These are phyloP conservation scores for Dictyostelium firmibasis DNA, from an alignment of 78 protist genomes.

Conservation along the genomic window DNA sequence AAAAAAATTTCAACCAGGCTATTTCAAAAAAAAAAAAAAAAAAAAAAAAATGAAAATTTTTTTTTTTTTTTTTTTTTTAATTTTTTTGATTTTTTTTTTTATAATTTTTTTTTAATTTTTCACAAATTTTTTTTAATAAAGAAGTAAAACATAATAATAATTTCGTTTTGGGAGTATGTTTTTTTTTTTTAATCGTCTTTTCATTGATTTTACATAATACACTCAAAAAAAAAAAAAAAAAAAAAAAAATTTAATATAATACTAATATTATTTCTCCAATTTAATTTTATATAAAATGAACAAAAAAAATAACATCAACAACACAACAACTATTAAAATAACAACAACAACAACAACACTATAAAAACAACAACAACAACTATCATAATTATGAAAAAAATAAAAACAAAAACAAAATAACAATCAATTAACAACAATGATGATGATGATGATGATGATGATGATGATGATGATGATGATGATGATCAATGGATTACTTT, in stretches of 20 bases:
- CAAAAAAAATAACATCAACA: too few species aligned
- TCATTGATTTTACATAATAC: background rate
- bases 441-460: too few species aligned
- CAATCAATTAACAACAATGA: too few species aligned
- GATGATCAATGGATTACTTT: too few species aligned
- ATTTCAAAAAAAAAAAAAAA: background rate
- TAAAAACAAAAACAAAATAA: too few species aligned
- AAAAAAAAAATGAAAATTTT: background rate
- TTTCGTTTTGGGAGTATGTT: background rate
- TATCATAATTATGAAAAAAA: too few species aligned
- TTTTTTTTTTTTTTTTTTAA: background rate
- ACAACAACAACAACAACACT: too few species aligned
- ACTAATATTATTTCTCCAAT: background rate
- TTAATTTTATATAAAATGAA: background rate
- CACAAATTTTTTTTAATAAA: background rate
- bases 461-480: too few species aligned
- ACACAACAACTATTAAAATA: too few species aligned
- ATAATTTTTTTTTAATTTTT: background rate
- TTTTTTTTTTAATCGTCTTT: background rate
- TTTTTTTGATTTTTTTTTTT: background rate
- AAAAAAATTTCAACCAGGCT: background rate
- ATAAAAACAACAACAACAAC: background rate
- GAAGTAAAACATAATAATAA: background rate
- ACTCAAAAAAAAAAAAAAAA: too few species aligned
- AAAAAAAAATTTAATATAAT: background rate